Evolutionary conservation across 805 yeast species (phyloP).

Genomic region (Lipomyces lipofer): DNA sequence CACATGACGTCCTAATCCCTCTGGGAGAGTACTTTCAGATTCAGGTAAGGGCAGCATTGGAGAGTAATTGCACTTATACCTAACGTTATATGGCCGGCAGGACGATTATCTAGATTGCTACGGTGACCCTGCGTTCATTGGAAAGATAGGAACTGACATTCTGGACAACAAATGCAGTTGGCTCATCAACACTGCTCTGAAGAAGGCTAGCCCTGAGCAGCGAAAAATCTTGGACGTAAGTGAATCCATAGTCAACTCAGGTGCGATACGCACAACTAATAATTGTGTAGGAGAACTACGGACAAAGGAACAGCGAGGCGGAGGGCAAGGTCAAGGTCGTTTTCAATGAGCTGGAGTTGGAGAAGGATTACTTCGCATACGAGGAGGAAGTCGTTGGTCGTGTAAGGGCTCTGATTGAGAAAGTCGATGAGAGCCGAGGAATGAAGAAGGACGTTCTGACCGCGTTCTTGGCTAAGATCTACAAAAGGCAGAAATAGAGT

Average conservation of each 20-base stretch:
- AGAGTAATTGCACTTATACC: not conserved
- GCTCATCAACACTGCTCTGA: slow-evolving; percentile 91
- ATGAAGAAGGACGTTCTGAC: slow-evolving; percentile 84
- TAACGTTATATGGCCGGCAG: no score
- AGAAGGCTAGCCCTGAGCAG: slow-evolving; percentile 75
- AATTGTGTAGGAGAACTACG: slow-evolving; percentile 58
- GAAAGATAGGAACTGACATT: slow-evolving; percentile 98
- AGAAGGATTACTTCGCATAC: slow-evolving; percentile 68
- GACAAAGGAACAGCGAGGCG: slow-evolving; percentile 67
- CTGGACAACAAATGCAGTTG: slow-evolving; percentile 98
- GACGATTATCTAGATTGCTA: slow-evolving; percentile 96
- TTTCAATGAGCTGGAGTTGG: slow-evolving; percentile 72
- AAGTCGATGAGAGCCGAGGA: slow-evolving; percentile 88
- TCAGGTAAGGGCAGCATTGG: slow-evolving; percentile 54
- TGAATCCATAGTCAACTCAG: not conserved
- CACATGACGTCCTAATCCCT: slow-evolving; percentile 81
- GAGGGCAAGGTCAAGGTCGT: slow-evolving; percentile 73
- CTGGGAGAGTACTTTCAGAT: slow-evolving; percentile 98
- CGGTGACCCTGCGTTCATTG: slow-evolving; percentile 96
- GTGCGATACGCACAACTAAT: not conserved
- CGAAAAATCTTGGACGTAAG: slow-evolving; percentile 69
- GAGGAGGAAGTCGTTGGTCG: slow-evolving; percentile 75
- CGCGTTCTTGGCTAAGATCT: slow-evolving; percentile 82
- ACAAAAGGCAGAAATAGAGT: slow-evolving; percentile 92
- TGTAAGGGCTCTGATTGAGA: slow-evolving; percentile 62